Evolutionary conservation across 108 stramenopile species (phyloP).

Genomic region (Fragilariopsis cylindrus): DNA sequence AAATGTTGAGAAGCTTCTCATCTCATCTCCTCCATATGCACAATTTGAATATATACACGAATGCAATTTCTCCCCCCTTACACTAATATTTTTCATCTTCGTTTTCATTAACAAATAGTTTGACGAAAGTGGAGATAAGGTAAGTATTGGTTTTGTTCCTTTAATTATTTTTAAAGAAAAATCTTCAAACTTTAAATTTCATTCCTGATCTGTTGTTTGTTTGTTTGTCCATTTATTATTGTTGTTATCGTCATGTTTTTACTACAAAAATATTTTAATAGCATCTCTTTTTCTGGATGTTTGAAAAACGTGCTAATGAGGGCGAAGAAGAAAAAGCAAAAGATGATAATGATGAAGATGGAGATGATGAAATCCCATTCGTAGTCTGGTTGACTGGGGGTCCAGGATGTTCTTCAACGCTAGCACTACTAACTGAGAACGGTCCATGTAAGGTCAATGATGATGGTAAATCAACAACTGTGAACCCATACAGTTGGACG

Average conservation of each 20-base stretch:
- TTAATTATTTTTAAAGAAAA: not conserved
- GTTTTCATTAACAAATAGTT: not conserved
- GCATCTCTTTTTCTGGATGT: slow-evolving; percentile 96
- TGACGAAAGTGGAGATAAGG: slow-evolving; percentile 24
- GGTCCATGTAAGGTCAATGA: slow-evolving; percentile 93
- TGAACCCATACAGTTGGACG: slow-evolving; percentile 94
- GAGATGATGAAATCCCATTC: slow-evolving; percentile 62
- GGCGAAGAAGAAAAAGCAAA: slow-evolving; percentile 1
- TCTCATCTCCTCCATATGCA: too few species aligned
- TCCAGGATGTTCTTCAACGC: slow-evolving; percentile 84
- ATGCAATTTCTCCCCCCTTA: too few species aligned
- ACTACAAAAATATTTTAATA: slow-evolving; percentile 42
- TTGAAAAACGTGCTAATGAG: slow-evolving; percentile 75
- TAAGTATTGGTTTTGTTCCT: not conserved
- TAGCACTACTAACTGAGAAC: slow-evolving; percentile 94
- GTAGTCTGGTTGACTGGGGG: slow-evolving; percentile 93
- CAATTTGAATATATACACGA: too few species aligned
- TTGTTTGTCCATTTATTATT: too few species aligned
- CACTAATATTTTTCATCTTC: too few species aligned
- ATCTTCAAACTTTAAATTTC: not conserved
- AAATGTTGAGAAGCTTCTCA: too few species aligned
- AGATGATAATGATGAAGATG: not conserved
- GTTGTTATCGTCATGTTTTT: too few species aligned
- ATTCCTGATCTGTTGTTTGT: not conserved
- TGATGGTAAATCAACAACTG: slow-evolving; percentile 83